These are phyloP conservation scores for Chrysopogon serrulatus DNA, from an alignment of 176 grass and related monocot species.

Conservation along the genomic window DNA sequence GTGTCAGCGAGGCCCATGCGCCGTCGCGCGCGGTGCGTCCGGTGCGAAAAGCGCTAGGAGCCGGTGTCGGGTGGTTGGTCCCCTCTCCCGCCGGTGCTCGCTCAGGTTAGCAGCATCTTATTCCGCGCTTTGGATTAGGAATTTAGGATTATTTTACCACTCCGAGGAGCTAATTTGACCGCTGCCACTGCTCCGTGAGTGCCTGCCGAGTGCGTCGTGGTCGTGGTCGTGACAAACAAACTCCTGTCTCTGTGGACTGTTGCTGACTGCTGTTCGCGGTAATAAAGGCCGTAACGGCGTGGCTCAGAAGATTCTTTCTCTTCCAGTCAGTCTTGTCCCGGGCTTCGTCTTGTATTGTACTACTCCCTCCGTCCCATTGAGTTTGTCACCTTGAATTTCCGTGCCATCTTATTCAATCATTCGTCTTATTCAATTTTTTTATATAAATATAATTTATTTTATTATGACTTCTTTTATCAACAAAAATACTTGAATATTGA, in stretches of 20 bases:
- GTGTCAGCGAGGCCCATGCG: neutral
- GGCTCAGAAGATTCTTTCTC: neutral
- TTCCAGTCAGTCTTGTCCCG: neutral
- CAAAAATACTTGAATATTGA: too few species aligned
- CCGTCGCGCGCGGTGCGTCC: neutral
- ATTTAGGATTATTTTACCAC: neutral
- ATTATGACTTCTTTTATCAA: too few species aligned
- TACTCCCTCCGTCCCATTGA: too few species aligned
- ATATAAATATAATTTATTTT: too few species aligned
- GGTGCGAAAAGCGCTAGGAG: neutral
- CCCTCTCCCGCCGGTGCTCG: too few species aligned
- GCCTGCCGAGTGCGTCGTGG: too few species aligned
- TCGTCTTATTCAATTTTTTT: too few species aligned
- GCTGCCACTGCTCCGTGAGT: neutral
- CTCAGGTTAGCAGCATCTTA: constrained; percentile 2
- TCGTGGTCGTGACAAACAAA: neutral
- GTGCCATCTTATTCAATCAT: too few species aligned
- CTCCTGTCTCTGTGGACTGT: neutral
- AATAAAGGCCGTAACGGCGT: neutral
- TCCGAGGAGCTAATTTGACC: neutral
- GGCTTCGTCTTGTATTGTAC: neutral
- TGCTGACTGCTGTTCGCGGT: neutral
- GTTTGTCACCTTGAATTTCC: too few species aligned
- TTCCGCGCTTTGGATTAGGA: neutral
- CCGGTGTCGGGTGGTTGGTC: neutral